Conservation (phyloP, 768 basidiomycete species). For the Lactifluus pinguis region DNA sequence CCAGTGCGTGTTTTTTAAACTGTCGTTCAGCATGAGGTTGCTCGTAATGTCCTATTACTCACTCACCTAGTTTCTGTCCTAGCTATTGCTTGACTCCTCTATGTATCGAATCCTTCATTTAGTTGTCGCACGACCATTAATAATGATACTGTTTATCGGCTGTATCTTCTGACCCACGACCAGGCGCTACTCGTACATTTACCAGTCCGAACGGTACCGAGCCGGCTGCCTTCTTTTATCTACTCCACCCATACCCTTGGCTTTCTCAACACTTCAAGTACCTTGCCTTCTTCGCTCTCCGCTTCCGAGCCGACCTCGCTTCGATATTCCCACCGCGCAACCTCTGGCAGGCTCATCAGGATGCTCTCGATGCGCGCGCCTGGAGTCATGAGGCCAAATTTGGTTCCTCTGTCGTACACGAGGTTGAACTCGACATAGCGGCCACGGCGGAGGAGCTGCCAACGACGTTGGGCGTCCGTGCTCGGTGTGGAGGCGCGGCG, state of each 20-base stretch:
- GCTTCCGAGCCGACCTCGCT: conserved; percentile 43
- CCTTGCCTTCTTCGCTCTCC: conserved; percentile 41
- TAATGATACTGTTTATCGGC: background rate
- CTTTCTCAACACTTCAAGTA: conserved; percentile 41
- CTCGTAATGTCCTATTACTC: no score
- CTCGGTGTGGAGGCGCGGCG: conserved; percentile 45
- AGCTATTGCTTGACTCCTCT: background rate
- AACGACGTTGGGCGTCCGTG: conserved; percentile 65
- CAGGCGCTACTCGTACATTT: background rate
- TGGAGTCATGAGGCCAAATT: conserved; percentile 53
- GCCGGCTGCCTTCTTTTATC: background rate
- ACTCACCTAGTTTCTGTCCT: background rate
- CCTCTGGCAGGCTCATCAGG: conserved; percentile 55
- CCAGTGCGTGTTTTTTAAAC: no score
- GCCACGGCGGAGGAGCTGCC: conserved; percentile 88
- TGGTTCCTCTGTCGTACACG: conserved; percentile 60
- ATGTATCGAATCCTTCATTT: background rate
- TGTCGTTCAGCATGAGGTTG: no score
- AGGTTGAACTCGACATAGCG: conserved; percentile 89
- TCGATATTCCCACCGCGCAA: conserved; percentile 62
- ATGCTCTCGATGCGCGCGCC: conserved; percentile 57
- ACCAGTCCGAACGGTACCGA: background rate
- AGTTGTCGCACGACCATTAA: background rate
- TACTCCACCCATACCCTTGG: conserved; percentile 40
- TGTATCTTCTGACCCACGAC: no score